Conservation (phyloP, 2,329 filamentous ascomycete species). For the Venturia asperata region DNA sequence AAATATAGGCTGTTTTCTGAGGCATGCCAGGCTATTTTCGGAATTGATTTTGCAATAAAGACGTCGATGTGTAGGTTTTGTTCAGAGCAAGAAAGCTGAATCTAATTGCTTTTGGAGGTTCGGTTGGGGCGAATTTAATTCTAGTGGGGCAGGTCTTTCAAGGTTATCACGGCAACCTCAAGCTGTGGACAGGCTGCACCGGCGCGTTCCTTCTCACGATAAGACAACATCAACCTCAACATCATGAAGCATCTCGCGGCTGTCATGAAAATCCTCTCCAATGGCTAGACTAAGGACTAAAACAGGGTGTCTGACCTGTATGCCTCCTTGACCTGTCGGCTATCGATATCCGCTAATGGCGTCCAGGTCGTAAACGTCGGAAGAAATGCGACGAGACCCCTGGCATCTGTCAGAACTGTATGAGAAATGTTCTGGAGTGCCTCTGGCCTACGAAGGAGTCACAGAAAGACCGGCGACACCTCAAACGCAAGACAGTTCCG, state of each 20-base stretch:
- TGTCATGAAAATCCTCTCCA: not conserved
- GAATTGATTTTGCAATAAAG: no score
- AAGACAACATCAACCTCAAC: not conserved
- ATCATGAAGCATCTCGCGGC: not conserved
- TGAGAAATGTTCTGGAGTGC: slow-evolving; percentile 1
- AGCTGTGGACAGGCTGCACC: not conserved
- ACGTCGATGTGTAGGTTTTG: no score
- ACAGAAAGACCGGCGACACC: slow-evolving; percentile 9
- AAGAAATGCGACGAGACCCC: slow-evolving; percentile 15
- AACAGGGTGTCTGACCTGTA: slow-evolving; percentile 16
- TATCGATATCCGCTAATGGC: not conserved
- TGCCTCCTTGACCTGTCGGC: not conserved
- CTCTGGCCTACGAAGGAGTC: slow-evolving; percentile 1
- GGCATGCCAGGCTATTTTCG: no score
- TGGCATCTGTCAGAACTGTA: not conserved
- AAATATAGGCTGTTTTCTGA: no score
- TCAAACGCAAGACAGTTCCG: not conserved
- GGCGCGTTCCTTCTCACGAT: not conserved
- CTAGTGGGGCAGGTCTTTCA: not conserved
- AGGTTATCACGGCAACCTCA: not conserved
- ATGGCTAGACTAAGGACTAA: slow-evolving; percentile 13
- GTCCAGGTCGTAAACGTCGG: slow-evolving; percentile 4
- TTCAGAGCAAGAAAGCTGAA: no score
- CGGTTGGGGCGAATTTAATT: not conserved
- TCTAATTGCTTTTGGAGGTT: no score